Conservation (phyloP, 75 land plant genomes). For the Azolla pinnata region DNA sequence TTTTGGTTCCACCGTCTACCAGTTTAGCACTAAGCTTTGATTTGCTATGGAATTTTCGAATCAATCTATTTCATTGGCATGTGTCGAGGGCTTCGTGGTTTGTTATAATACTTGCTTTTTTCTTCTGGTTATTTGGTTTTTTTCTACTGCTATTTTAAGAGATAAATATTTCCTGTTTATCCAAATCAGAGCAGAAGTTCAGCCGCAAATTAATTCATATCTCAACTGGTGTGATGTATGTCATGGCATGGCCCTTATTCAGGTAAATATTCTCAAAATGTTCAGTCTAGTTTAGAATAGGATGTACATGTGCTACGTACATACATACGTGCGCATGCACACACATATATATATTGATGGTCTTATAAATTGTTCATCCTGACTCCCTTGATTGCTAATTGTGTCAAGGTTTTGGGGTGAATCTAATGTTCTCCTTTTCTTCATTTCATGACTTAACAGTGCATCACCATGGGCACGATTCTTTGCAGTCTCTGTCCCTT, state of each 20-base stretch:
- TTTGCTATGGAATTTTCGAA: no score
- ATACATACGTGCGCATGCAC: not conserved
- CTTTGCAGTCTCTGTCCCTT: slow-evolving; percentile 66
- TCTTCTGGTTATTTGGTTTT: not conserved
- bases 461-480: slow-evolving; percentile 51
- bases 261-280: slow-evolving; percentile 32
- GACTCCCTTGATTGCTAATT: not conserved
- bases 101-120: not conserved
- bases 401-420: not conserved
- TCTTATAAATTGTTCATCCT: not conserved
- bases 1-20: no score
- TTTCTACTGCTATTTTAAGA: not conserved
- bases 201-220: slow-evolving; percentile 74
- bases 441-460: slow-evolving; percentile 20
- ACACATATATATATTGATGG: not conserved
- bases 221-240: slow-evolving; percentile 59
- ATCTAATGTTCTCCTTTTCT: not conserved
- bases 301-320: not conserved
- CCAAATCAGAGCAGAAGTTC: slow-evolving; percentile 20
- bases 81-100: slow-evolving; percentile 31
- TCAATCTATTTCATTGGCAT: slow-evolving; percentile 1
- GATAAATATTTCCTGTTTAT: no score
- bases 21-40: no score
- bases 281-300: not conserved
- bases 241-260: slow-evolving; percentile 73